Conservation (phyloP, 1,139 yeast species). For the Geotrichum restrictum region DNA sequence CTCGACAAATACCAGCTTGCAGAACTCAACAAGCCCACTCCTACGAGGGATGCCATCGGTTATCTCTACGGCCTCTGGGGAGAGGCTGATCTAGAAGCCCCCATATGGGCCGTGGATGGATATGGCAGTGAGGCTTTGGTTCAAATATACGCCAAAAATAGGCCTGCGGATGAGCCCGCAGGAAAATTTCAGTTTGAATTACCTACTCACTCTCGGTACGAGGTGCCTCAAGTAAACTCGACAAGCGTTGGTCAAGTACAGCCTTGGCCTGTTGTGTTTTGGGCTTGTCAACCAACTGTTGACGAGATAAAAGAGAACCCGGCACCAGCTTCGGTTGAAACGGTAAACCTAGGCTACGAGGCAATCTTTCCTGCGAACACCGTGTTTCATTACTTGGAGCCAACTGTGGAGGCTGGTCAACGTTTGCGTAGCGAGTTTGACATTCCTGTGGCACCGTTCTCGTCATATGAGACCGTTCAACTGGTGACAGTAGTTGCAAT, state of each 20-base stretch:
- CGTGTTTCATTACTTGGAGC: conserved; percentile 38
- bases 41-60: conserved; percentile 36
- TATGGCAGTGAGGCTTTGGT: conserved; percentile 49
- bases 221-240: conserved; percentile 37
- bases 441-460: conserved; percentile 41
- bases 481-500: conserved; percentile 36
- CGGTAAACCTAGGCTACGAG: conserved; percentile 43
- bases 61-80: conserved; percentile 43
- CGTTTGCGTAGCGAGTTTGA: conserved; percentile 26
- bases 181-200: conserved; percentile 37
- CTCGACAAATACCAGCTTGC: conserved; percentile 43
- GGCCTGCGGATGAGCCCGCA: conserved; percentile 18
- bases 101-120: conserved; percentile 45
- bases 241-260: conserved; percentile 28
- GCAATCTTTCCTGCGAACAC: conserved; percentile 46
- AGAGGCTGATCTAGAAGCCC: conserved; percentile 46
- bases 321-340: conserved; percentile 39
- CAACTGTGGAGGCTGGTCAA: conserved; percentile 24
- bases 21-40: conserved; percentile 34
- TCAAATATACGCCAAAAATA: conserved; percentile 33
- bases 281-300: conserved; percentile 46
- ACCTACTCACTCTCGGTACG: conserved; percentile 50
- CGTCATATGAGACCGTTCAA: conserved; percentile 34
- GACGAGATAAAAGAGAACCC: conserved; percentile 20
- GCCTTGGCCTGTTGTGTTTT: conserved; percentile 45